Evolutionary conservation across 768 basidiomycete species (phyloP).

Genomic region (Tylopilus cervinicoccineus): DNA sequence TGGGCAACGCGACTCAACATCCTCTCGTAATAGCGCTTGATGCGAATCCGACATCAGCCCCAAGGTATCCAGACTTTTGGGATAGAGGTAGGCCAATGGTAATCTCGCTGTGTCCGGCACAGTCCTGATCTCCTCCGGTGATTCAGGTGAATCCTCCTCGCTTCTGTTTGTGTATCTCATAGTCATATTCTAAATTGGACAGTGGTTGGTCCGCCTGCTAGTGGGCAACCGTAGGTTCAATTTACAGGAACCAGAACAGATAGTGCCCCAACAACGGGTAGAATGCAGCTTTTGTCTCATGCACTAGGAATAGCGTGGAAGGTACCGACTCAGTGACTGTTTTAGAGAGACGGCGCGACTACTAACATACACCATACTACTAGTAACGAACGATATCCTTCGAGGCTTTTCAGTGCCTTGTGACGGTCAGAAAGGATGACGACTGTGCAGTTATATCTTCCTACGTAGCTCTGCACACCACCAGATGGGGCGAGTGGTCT

Average conservation of each 20-base stretch:
- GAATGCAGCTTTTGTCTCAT: constrained; percentile 1
- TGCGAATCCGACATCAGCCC: constrained; percentile 2
- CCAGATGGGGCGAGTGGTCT: constrained; percentile 80
- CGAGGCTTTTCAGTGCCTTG: neutral
- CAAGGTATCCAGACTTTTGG: neutral
- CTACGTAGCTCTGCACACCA: constrained; percentile 78
- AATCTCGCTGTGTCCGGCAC: neutral
- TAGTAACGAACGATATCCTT: neutral
- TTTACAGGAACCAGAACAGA: constrained; percentile 2
- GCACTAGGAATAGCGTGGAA: too few species aligned
- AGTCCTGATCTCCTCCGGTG: neutral
- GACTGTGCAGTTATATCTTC: neutral
- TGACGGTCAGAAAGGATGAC: neutral
- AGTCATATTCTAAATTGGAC: neutral
- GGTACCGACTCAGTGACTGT: too few species aligned
- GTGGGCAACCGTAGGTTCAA: neutral
- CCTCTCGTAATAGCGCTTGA: neutral
- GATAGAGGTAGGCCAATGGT: too few species aligned
- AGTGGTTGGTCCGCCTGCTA: neutral
- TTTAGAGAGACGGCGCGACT: neutral
- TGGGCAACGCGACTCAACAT: neutral
- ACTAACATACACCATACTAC: neutral
- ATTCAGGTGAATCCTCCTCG: neutral
- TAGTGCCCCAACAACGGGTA: neutral
- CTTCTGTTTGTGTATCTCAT: neutral